A percentile compares a stretch with the other conserved stretches of the same genome.
phyloP scores from a whole-genome alignment of 768 basidiomycete species.

The Trametes sanguinea region DNA sequence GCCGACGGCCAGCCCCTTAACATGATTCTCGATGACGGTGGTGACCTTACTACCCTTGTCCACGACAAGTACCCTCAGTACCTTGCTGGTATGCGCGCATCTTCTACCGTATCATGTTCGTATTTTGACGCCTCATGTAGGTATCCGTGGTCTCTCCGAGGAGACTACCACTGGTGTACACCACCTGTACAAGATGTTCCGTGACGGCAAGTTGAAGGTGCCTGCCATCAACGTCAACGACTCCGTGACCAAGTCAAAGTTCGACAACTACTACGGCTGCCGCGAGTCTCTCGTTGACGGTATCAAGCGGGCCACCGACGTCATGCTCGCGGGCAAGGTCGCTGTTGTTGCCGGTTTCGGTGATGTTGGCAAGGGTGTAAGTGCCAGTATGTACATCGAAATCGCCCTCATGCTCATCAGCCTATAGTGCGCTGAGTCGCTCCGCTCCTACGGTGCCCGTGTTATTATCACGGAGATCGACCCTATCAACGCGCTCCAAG shows the following conservation, averaged over 20 bases:
- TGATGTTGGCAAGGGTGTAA: slow-evolving; percentile 98
- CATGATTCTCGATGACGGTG: slow-evolving; percentile 99
- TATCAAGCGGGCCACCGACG: slow-evolving; percentile 99
- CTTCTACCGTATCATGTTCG: not conserved
- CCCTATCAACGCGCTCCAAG: slow-evolving; percentile 99
- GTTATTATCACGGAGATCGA: slow-evolving; percentile 98
- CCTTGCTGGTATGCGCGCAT: slow-evolving; percentile 56
- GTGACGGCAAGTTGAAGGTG: slow-evolving; percentile 92
- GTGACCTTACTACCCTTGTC: slow-evolving; percentile 91
- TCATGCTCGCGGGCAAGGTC: slow-evolving; percentile 99
- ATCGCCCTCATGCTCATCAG: not conserved
- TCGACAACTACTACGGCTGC: slow-evolving; percentile 98
- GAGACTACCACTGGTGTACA: slow-evolving; percentile 99
- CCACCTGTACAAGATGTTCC: slow-evolving; percentile 97
- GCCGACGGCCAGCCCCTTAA: slow-evolving; percentile 80
- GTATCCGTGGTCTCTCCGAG: slow-evolving; percentile 92
- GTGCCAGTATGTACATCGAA: slow-evolving; percentile 36
- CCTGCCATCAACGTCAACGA: slow-evolving; percentile 99
- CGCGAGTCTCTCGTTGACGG: slow-evolving; percentile 99
- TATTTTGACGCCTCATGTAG: slow-evolving; percentile 40
- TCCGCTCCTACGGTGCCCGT: slow-evolving; percentile 96
- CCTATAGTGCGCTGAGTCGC: slow-evolving; percentile 91
- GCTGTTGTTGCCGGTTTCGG: slow-evolving; percentile 98
- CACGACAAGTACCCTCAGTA: slow-evolving; percentile 96
- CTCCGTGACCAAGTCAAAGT: slow-evolving; percentile 99